Base-by-base conservation (phyloP, 495 filamentous ascomycete species). In the Darksidea phi region DNA sequence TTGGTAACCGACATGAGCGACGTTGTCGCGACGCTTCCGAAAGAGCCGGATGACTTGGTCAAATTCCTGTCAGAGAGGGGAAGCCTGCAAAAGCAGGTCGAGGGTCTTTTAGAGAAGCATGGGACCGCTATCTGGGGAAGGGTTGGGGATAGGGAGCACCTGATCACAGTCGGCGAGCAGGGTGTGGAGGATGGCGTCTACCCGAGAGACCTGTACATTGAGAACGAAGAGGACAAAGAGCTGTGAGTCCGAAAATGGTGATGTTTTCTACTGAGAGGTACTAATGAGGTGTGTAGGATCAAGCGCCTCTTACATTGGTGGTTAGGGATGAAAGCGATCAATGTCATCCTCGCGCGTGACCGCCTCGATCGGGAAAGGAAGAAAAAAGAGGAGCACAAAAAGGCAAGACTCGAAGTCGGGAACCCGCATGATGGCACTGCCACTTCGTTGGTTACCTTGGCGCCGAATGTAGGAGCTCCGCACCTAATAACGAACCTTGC, bases 131-230 rank as follows among this genome's bases (percentile, higher is more conserved):
- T 63, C 15, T 63, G 61, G 61, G 61, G 61, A n/a, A 38, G 59
- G 15, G 23, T 48, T 20, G 42, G 53, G 15, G 3, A 25, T 1
- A 28, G 61, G 23, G 52, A 53, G 12, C 61, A 63, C 49, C 48
- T 63, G 17, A 24, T 63, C 7, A 51, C 28, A 6, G 61, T 46
- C 2, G 61, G 54, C 0, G 25, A 26, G 20, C n/a, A 18, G 18
- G 52, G 37, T 34, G 53, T 58, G 0, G 53, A 63, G 7, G 24
- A 43, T 1, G n/a, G 15, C 7, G 17, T 45, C 15, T 63, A 63
- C 24, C 61, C 61, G n/a, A 63, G 48, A 45, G 61, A 63, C 45
- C 41, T 63, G 4, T 63, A 57, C 47, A 57, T 26, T 24, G 61
- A 63, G 37, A 28, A 58, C 21, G 61, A 63, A 52, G 54, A 52